Evolutionary conservation across 495 filamentous ascomycete species (phyloP).

Genomic region (Aspergillus campestris): DNA sequence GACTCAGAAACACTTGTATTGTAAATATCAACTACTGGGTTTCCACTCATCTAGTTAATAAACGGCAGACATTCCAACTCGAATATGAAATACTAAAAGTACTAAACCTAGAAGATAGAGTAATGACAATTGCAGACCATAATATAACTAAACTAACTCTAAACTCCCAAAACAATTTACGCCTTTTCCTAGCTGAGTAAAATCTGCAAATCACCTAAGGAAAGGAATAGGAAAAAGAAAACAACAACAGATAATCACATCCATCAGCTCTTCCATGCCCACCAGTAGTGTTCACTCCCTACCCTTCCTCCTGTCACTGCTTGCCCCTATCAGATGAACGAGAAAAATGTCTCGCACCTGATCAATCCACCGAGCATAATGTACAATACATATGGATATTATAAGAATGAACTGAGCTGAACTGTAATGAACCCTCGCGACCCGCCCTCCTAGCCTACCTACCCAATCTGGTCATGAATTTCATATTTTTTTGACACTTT

Average conservation of each 20-base stretch:
- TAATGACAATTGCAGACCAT: neutral
- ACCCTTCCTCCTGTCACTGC: neutral
- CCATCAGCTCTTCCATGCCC: neutral
- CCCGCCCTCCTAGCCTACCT: neutral
- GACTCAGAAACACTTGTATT: no score
- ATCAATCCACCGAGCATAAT: conserved; percentile 10
- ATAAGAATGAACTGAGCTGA: conserved; percentile 5
- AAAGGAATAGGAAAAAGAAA: conserved; percentile 8
- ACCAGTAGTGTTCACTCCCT: conserved; percentile 1
- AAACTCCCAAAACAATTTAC: conserved; percentile 17
- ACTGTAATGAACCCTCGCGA: neutral
- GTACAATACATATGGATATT: conserved; percentile 21
- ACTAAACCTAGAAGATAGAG: no score
- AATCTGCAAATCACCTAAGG: no score
- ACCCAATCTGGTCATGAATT: neutral
- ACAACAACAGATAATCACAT: conserved; percentile 1
- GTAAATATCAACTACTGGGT: no score
- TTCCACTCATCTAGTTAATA: no score
- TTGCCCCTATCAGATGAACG: no score
- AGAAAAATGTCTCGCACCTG: no score
- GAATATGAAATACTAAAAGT: neutral
- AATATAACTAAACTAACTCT: conserved; percentile 4
- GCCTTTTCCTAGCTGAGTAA: conserved; percentile 13
- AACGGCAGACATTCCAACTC: no score
- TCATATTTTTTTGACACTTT: neutral